Percentiles rank a stretch among this genome's conserved stretches.
phyloP scores from a whole-genome alignment of 1,284 basidiomycete species.

The Amylostereum areolatum region DNA sequence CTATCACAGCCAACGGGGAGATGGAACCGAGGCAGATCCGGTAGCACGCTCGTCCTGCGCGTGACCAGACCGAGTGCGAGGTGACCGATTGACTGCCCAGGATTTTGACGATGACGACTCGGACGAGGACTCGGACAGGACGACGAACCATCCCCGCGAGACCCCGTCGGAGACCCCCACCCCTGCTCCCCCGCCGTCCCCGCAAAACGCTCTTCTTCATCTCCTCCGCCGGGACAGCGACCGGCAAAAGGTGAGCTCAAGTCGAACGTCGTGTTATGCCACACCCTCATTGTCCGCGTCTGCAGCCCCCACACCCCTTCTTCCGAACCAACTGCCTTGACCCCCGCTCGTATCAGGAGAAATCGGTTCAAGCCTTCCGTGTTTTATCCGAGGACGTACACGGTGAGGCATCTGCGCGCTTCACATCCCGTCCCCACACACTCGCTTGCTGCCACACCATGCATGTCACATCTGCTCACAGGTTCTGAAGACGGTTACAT shows the following conservation, averaged over 20 bases:
- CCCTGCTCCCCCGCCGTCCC: slow-evolving; percentile 5
- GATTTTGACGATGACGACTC: slow-evolving; percentile 56
- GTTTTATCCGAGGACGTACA: slow-evolving; percentile 50
- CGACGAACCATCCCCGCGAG: slow-evolving; percentile 17
- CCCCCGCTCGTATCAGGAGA: slow-evolving; percentile 52
- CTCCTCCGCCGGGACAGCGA: slow-evolving; percentile 9
- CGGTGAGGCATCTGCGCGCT: slow-evolving; percentile 90
- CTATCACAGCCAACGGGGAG: slow-evolving; percentile 56
- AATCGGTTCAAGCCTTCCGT: slow-evolving; percentile 24
- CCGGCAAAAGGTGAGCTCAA: slow-evolving; percentile 8
- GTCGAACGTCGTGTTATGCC: not conserved
- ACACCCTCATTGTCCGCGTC: not conserved
- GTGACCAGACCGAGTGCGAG: too few species aligned
- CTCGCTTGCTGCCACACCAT: slow-evolving; percentile 78
- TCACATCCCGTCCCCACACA: slow-evolving; percentile 84
- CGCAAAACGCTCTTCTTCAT: slow-evolving; percentile 8
- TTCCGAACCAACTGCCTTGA: slow-evolving; percentile 46
- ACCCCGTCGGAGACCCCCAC: not conserved
- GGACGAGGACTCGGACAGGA: slow-evolving; percentile 46
- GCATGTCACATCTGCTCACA: slow-evolving; percentile 85
- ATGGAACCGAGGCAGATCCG: slow-evolving; percentile 25
- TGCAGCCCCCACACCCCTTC: slow-evolving; percentile 8
- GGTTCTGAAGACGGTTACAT: slow-evolving; percentile 94
- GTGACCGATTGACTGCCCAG: slow-evolving; percentile 22
- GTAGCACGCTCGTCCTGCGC: slow-evolving; percentile 7